These are phyloP conservation scores for Inga leiocalycina DNA, from an alignment of 306 rosid genomes.

Conservation along the genomic window DNA sequence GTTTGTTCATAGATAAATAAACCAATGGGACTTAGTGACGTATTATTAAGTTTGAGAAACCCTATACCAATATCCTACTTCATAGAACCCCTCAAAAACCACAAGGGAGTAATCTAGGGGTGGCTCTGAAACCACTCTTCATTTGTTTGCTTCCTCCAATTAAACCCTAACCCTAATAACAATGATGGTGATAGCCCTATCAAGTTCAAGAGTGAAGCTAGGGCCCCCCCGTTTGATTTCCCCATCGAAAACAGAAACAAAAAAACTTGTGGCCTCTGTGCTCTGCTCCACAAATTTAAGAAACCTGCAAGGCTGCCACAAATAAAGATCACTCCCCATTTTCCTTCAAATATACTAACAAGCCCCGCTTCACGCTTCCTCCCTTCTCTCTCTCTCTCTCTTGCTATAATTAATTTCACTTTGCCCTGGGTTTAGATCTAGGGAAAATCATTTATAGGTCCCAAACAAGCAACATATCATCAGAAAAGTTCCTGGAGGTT, in stretches of 20 bases:
- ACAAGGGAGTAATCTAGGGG: not conserved
- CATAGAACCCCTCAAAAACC: not conserved
- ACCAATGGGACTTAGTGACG: no score
- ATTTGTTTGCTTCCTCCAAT: not conserved
- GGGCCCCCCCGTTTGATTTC: not conserved
- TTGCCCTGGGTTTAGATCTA: no score
- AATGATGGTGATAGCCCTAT: not conserved
- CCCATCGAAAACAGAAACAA: not conserved
- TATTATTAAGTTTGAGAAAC: no score
- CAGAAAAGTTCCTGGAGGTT: no score
- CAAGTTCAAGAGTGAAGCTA: not conserved
- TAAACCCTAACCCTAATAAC: not conserved
- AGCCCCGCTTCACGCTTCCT: not conserved
- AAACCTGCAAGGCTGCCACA: not conserved
- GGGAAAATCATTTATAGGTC: no score
- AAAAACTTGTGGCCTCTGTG: not conserved
- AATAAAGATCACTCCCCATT: not conserved
- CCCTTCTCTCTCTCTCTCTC: no score
- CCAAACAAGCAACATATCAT: no score
- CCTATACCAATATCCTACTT: no score
- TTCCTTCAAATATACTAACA: not conserved
- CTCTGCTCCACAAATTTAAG: not conserved
- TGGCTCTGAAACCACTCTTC: not conserved
- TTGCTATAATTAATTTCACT: no score
- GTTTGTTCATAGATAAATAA: not conserved